Evolutionary conservation across 2,329 filamentous ascomycete genomes (phyloP), one percentile per base, ranked within the genome.

Genomic region (Sphaerulina populicola): DNA sequence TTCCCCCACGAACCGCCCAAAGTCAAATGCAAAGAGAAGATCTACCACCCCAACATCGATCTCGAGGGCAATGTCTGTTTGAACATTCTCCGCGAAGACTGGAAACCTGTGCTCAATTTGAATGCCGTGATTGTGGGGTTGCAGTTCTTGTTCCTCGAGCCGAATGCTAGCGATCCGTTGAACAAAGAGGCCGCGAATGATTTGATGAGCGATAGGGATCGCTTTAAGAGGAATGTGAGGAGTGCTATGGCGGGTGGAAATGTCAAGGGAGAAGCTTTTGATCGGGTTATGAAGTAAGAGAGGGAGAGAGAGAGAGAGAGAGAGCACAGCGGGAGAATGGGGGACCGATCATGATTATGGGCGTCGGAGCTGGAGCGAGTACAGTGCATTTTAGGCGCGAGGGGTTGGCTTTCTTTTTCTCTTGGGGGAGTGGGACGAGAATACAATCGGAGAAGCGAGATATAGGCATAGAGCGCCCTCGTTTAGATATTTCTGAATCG

Each of bases 31-130:
- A 86, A 83, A 61, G 88, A 98, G 72, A 97, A 95, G 77, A 97
- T 98, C 64, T 98, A 98, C 74, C 93, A 98, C 69, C 93, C 93
- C 5, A 98, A 98, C 71, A 98, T 98, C 68, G 93, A 98, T 66
- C 78, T 95, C 37, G 88, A 97, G 68, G 93, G 93, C 62, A 98
- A 98, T 68, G 90, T 98, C 57, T 98, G 93, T 74, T 73, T 98
- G 65, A 98, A 98, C 69, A 98, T 98, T 64, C 72, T 98, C 65
- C 78, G 93, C 56, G 93, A 98, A 73, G 93, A 98, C 74, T 98
- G 93, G 93, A 98, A 97, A 76, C 93, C 93, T 0, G 93, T 98
- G 40, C 74, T 98, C 67, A 97, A 97, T 69, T 71, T 98, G 68
- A 96, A 97, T 67, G 90, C 93, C 12, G 89, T 97, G 37, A 93